Conservation (phyloP, 2,329 filamentous ascomycete species). For the Aureobasidium sp. region DNA sequence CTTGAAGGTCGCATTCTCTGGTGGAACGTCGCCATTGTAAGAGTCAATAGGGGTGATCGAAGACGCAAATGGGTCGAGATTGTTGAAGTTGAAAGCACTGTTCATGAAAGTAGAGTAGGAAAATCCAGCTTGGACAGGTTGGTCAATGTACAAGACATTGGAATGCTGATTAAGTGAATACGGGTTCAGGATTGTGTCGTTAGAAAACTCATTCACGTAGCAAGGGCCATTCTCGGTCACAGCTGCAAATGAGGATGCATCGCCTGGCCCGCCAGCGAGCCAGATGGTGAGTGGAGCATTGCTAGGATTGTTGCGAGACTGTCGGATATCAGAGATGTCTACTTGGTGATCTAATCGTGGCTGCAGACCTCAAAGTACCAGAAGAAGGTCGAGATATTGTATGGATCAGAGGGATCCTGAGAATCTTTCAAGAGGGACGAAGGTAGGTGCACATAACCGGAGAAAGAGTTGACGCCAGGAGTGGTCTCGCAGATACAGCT, state of each 20-base stretch:
- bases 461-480: conserved; percentile 40
- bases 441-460: conserved; percentile 25
- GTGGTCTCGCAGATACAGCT: conserved; percentile 40
- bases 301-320: conserved; percentile 38
- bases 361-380: conserved; percentile 48
- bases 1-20: conserved; percentile 22
- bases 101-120: conserved; percentile 47
- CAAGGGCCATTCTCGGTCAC: conserved; percentile 52
- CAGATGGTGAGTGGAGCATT: conserved; percentile 50
- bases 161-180: conserved; percentile 37
- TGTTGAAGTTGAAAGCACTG: conserved; percentile 45
- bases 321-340: not conserved
- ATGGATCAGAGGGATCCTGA: conserved; percentile 35
- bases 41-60: conserved; percentile 26
- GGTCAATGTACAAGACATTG: conserved; percentile 35
- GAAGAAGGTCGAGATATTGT: conserved; percentile 36
- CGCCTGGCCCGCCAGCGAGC: conserved; percentile 59
- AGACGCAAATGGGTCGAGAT: conserved; percentile 24
- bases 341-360: not conserved
- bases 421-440: not conserved
- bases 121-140: conserved; percentile 36
- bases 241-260: conserved; percentile 55
- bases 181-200: conserved; percentile 38
- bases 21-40: conserved; percentile 18
- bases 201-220: conserved; percentile 34